Evolutionary conservation across 169 alveolate species (phyloP), one percentile per base, ranked within the genome.

Genomic region (Plasmodium gaboni): DNA sequence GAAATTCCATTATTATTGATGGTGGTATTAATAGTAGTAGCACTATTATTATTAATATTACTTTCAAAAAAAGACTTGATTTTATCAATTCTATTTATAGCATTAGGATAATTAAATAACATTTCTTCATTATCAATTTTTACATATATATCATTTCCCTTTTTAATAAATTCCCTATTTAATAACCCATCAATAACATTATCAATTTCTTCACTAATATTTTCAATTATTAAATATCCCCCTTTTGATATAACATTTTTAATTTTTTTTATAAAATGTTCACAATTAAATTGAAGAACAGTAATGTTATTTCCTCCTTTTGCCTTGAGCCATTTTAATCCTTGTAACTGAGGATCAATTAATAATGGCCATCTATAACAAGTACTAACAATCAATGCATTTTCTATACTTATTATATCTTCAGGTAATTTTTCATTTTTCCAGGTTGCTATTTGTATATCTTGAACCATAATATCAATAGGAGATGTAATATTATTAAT

Each of bases 291-390:
- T 83, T 97, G 98, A 15, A 97, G 94, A 50, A 96, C 93, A n/a
- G 97, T 95, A 72, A 97, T 93, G 28, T 96, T 97, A 53, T 96
- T 97, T 70, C 98, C 98, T 83, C 97, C 97, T 89, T 95, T 97
- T 68, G 97, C 97, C 94, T 97, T 97, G 83, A 98, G 95, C 99
- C 99, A 98, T 72, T 96, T 97, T 74, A 96, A 94, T 55, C 99
- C 99, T 94, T 98, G 98, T 92, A 97, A 93, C 94, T 98, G 98
- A 5, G 99, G 99, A 89, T 98, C 99, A 42, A 98, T 97, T 78
- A 98, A 95, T 59, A 98, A 90, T 44, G 99, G 99, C 98, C 98
- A 98, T 83, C 99, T 93, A 61, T 98, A 94, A 76, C 99, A 97
- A 65, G 98, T 95, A 10, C 97, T 95, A 51, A 98, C 96, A 46